Conservation (phyloP, 371 early-diverging fungal species). For the Mucor sp. region DNA sequence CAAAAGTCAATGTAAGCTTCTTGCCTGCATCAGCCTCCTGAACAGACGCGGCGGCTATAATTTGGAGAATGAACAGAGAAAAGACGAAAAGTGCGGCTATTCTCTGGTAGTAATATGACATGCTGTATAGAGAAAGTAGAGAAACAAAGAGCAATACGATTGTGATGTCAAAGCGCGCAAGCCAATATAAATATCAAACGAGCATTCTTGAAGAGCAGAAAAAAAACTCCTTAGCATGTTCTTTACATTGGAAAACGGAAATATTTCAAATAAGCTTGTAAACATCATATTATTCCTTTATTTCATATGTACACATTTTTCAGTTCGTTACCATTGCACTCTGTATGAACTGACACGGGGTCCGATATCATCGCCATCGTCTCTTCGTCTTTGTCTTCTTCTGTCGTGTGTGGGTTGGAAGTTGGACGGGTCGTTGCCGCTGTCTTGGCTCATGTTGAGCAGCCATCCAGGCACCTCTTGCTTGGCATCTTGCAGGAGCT, state of each 20-base stretch:
- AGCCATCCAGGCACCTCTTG: slow-evolving; percentile 72
- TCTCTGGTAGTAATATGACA: background rate
- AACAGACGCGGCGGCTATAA: background rate
- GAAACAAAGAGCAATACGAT: too few relatives aligned
- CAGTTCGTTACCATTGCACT: background rate
- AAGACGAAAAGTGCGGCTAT: background rate
- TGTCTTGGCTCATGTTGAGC: slow-evolving; percentile 18
- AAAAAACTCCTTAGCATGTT: background rate
- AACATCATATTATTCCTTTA: background rate
- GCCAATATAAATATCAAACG: background rate
- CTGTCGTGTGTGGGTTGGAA: background rate
- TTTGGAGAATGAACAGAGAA: background rate
- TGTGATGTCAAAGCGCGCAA: background rate
- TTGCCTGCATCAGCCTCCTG: background rate
- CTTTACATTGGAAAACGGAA: background rate
- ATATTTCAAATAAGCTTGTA: background rate
- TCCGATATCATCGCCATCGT: slow-evolving; percentile 21
- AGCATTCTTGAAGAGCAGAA: background rate
- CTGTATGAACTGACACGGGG: slow-evolving; percentile 17
- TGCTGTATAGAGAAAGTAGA: background rate
- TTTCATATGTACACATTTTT: background rate
- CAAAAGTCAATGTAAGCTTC: background rate
- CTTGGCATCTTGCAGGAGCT: slow-evolving; percentile 71
- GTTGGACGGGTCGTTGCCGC: slow-evolving; percentile 4
- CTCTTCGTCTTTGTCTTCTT: slow-evolving; percentile 1